Percentiles rank a stretch among this genome's conserved stretches.
These are phyloP conservation scores for Graphilbum ipis-grandicollis DNA, from an alignment of 2,329 filamentous ascomycete genomes.

Conservation along the genomic window DNA sequence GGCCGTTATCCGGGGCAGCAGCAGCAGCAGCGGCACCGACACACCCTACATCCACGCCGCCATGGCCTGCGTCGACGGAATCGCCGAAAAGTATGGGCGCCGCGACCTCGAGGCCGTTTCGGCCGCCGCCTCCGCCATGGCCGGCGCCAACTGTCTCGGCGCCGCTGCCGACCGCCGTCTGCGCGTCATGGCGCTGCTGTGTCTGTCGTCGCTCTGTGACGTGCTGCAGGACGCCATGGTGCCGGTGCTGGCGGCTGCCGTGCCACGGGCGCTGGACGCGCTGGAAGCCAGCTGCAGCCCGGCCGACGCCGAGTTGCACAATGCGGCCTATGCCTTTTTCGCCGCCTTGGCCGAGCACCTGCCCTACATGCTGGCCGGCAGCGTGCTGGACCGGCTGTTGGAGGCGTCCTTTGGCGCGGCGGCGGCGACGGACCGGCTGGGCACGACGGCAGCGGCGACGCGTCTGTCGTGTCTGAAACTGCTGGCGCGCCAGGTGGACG, in stretches of 20 bases:
- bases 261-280: conserved; percentile 55
- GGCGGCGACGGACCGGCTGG: conserved; percentile 27
- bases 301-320: conserved; percentile 48
- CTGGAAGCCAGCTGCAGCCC: conserved; percentile 28
- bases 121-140: conserved; percentile 58
- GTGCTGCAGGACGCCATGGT: conserved; percentile 77
- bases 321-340: conserved; percentile 67
- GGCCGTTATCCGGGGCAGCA: conserved; percentile 51
- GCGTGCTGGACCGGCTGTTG: conserved; percentile 56
- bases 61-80: conserved; percentile 79
- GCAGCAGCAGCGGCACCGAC: not conserved
- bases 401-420: conserved; percentile 57
- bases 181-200: conserved; percentile 70
- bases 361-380: conserved; percentile 73
- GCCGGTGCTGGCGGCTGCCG: conserved; percentile 58
- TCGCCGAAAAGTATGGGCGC: conserved; percentile 88
- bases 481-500: conserved; percentile 59
- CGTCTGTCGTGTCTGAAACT: conserved; percentile 54
- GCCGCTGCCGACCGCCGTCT: conserved; percentile 49
- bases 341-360: conserved; percentile 65
- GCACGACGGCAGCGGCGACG: conserved; percentile 35
- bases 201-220: conserved; percentile 75
- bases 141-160: conserved; percentile 59
- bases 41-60: conserved; percentile 68
- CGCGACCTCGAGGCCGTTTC: conserved; percentile 66